phyloP scores from a whole-genome alignment of 2,329 filamentous ascomycete genomes.

The Ceratocystis papillata region DNA sequence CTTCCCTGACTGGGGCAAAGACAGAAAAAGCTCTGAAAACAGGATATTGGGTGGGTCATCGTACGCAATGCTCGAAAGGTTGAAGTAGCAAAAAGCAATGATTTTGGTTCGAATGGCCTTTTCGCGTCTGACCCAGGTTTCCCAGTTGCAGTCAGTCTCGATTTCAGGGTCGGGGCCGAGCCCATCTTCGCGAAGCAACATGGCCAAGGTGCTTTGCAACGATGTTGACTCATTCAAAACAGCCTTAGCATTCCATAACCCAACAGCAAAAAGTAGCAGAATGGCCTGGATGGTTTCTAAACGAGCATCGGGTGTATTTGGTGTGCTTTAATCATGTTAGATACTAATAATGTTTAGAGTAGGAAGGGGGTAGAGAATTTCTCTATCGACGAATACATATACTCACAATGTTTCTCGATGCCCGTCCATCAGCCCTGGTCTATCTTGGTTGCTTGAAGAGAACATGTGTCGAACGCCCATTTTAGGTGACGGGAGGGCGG shows the following conservation, averaged over 20 bases:
- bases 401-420: constrained; percentile 50
- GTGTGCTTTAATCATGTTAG: constrained; percentile 35
- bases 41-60: constrained; percentile 48
- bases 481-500: constrained; percentile 48
- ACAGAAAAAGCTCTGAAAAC: constrained; percentile 49
- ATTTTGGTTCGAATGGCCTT: constrained; percentile 48
- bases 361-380: background rate
- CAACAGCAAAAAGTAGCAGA: constrained; percentile 49
- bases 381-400: background rate
- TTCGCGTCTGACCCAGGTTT: constrained; percentile 49
- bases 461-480: constrained; percentile 49
- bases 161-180: constrained; percentile 29
- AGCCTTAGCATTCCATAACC: constrained; percentile 50
- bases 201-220: constrained; percentile 47
- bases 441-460: constrained; percentile 47
- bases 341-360: no score
- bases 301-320: constrained; percentile 48
- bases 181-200: constrained; percentile 49
- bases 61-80: constrained; percentile 51
- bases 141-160: constrained; percentile 37
- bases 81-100: constrained; percentile 52
- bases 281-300: constrained; percentile 57
- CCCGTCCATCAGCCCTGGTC: constrained; percentile 47
- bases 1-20: constrained; percentile 44
- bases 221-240: constrained; percentile 51